Base-by-base conservation (phyloP, 2,329 filamentous ascomycete species). In the Cladosporium sp. region DNA sequence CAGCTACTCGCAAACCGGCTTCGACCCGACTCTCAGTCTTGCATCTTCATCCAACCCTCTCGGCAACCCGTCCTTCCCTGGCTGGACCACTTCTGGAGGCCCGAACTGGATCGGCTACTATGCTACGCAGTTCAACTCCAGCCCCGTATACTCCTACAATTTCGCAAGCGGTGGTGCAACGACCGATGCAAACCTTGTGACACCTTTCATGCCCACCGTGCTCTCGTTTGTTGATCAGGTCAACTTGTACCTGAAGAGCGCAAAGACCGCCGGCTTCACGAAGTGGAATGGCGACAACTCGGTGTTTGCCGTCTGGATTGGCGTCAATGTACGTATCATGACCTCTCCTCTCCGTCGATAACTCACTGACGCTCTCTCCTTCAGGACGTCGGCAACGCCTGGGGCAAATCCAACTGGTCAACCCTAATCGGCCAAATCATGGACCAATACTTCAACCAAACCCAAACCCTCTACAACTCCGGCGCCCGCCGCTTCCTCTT, bases 1-100 rank as follows among this genome's bases (percentile, higher is more conserved):
- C 70, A 87, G 84, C 2, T 88, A 88, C 76, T 85, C 85, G 1
- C 81, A 83, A 67, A 87, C 85, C 2, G 83, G 84, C 10, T 90
- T 90, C 75, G 77, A 87, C 66, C 77, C 83, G 49, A 81, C 76
- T 13, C 78, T 80, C 25, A 75, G 79, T 0, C 81, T 86, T 43
- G 86, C 88, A 1, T 83, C 79, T 8, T 68, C 79, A 5, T 74
- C 76, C 6, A 86, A 88, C 70, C 86, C 87, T 0, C 78, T 89
- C 67, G 87, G 88, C 0, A 90, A 90, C 70, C 88, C 88, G 0
- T 57, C 78, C 0, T 86, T 84, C 67, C 84, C 82, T 11, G 73
- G 73, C 6, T 67, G 67, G 57, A 74, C 73, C 2, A 70, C 72
- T 2, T 70, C 70, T 3, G 75, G 76, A 67, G 85, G 84, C 0